Conservation (phyloP, 1,139 yeast species). For the Maudiozyma humilis region DNA sequence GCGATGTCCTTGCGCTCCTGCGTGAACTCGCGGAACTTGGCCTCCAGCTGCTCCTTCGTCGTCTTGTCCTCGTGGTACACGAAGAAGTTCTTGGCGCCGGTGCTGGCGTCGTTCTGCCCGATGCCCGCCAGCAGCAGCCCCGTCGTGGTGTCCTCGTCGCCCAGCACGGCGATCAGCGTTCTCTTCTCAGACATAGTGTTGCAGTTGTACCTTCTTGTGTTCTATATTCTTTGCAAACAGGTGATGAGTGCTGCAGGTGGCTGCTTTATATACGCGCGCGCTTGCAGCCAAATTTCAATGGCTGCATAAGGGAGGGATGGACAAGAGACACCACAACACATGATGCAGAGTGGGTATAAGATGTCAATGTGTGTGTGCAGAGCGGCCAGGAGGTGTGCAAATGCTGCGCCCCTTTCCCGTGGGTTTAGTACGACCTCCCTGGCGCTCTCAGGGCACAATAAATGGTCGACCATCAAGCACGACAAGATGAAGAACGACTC, state of each 20-base stretch:
- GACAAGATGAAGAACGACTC: conserved; percentile 92
- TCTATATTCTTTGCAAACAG: neutral
- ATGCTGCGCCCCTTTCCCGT: too few relatives aligned
- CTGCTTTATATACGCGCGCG: too few relatives aligned
- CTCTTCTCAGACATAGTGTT: conserved; percentile 43
- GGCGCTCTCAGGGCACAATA: conserved; percentile 55
- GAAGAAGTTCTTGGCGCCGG: conserved; percentile 66
- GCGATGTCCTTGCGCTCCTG: conserved; percentile 81
- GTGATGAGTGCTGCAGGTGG: too few relatives aligned
- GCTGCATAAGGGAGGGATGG: too few relatives aligned
- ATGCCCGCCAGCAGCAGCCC: conserved; percentile 93
- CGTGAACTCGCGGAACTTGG: conserved; percentile 70
- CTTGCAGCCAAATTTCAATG: too few relatives aligned
- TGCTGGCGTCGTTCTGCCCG: conserved; percentile 64
- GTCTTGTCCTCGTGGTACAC: conserved; percentile 78
- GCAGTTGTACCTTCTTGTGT: too few relatives aligned
- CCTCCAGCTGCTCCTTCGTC: conserved; percentile 62
- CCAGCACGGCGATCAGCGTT: conserved; percentile 80
- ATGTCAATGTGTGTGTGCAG: too few relatives aligned
- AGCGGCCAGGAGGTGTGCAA: too few relatives aligned
- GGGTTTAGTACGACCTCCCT: neutral
- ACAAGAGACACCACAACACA: too few relatives aligned
- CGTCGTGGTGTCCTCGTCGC: conserved; percentile 95
- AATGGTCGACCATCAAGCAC: conserved; percentile 93
- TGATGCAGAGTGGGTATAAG: too few relatives aligned